Base-by-base conservation (phyloP, 2,329 filamentous ascomycete species). In the Aureobasidium musti region DNA sequence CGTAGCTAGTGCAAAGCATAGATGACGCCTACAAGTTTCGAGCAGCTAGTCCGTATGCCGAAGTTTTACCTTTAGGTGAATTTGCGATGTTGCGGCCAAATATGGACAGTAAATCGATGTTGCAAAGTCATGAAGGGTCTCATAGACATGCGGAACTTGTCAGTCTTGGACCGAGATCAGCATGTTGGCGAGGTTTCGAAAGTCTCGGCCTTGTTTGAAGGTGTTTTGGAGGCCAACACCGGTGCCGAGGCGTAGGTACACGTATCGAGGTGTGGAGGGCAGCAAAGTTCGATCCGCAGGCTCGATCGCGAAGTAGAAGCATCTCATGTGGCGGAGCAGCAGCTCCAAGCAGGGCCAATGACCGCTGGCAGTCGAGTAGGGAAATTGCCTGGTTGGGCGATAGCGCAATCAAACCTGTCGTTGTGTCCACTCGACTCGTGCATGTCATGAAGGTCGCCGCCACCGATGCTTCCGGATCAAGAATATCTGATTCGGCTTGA, bases 401-500 rank as follows among this genome's bases (percentile, higher is more conserved):
- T 64, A 64, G 61, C 47, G 61, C 47, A 10, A 52, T 11, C 23
- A 39, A 37, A 26, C 28, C 21, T 28, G 47, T 52, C 35, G 59
- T 41, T 52, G 49, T 33, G 45, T 8, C 33, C 33, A 41, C 17
- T 28, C 21, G 26, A 52, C 39, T 64, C 61, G 61, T 64, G 37
- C 61, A 45, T 53, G 61, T 64, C 61, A 64, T 64, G 61, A 54
- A 41, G 33, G 60, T 53, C 61, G 47, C 61, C 61, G 43, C 26
- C 61, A 30, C 47, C 37, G 61, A 26, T 14, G 61, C 61, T 33
- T 64, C 61, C 61, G 37, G 49, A 37, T 17, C 39, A 49, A 21
- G 49, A n/a, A 26, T 64, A 53, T 21, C 19, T 47, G 30, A 50
- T 39, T 14, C 43, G 35, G 30, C 35, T 45, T 33, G 33, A 52